Evolutionary conservation across 257 asterid genomes (phyloP), one percentile per base, ranked within the genome.

Genomic region (Lantana camara): DNA sequence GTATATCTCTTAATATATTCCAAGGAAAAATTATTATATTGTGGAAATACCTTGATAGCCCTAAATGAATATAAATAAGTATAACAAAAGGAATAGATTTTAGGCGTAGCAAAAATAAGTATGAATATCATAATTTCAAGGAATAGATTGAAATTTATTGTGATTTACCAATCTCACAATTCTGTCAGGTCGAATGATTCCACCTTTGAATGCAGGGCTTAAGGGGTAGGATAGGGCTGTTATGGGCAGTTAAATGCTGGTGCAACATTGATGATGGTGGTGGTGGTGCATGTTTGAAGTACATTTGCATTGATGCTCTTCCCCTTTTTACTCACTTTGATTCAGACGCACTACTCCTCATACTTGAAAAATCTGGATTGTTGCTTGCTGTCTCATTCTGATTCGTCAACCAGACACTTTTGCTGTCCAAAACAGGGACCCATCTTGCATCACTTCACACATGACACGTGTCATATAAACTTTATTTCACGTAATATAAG

Each of bases 191-290:
- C n/a, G n/a, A n/a, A n/a, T n/a, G n/a, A n/a, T n/a, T n/a, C n/a
- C n/a, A n/a, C n/a, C n/a, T n/a, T n/a, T n/a, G n/a, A n/a, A n/a
- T n/a, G n/a, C n/a, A n/a, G n/a, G n/a, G n/a, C n/a, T n/a, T n/a
- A n/a, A 27, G 32, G 4, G 32, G 32, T 5, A 27, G 32, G 50
- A 9, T 22, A 22, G 55, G 70, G 70, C 4, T 44, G 70, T 34
- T 54, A 70, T 51, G 41, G 63, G 45, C 60, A 10, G 70, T 63
- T 63, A 54, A 54, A 70, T 34, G 7, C 20, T 11, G 53, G 34
- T 32, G n/a, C n/a, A n/a, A n/a, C n/a, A n/a, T n/a, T n/a, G 48
- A 59, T 10, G 22, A 49, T 37, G 3, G 59, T 57, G 23, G 16
- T 32, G 5, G 20, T 3, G 11, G 46, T 27, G 49, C 30, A 35